phyloP scores from a whole-genome alignment of 2,329 filamentous ascomycete genomes.

The Neocucurbitaria cava region DNA sequence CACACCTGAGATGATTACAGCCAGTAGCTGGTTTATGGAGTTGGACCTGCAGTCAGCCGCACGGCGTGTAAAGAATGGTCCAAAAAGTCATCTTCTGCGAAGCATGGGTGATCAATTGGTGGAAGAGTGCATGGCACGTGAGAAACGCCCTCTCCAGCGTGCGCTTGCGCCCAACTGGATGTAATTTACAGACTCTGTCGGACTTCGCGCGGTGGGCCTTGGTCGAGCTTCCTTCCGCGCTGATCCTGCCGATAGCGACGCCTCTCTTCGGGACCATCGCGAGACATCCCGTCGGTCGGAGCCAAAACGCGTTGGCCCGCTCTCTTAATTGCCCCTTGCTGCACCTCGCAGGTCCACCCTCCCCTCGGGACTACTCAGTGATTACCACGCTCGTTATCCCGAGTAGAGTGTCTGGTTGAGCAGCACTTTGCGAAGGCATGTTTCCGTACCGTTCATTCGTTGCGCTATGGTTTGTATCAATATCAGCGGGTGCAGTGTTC shows the following conservation, averaged over 20 bases:
- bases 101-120: slow-evolving; percentile 8
- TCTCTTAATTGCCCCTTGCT: slow-evolving; percentile 32
- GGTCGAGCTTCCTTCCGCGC: slow-evolving; percentile 16
- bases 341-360: slow-evolving; percentile 17
- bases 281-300: slow-evolving; percentile 18
- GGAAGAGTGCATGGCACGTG: slow-evolving; percentile 1
- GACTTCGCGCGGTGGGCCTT: slow-evolving; percentile 16
- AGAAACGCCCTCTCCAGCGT: background rate
- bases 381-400: slow-evolving; percentile 26
- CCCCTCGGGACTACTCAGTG: slow-evolving; percentile 20
- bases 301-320: slow-evolving; percentile 23
- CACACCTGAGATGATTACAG: slow-evolving; percentile 15
- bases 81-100: slow-evolving; percentile 11
- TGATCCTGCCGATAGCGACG: slow-evolving; percentile 18
- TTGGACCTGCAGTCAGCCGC: slow-evolving; percentile 19
- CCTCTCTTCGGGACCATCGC: slow-evolving; percentile 15
- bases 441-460: slow-evolving; percentile 13
- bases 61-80: slow-evolving; percentile 7
- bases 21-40: slow-evolving; percentile 9
- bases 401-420: slow-evolving; percentile 26
- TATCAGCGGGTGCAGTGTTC: slow-evolving; percentile 27
- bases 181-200: slow-evolving; percentile 11
- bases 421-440: slow-evolving; percentile 29
- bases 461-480: slow-evolving; percentile 22
- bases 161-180: slow-evolving; percentile 7